Evolutionary conservation across 495 filamentous ascomycete species (phyloP), one percentile per base, ranked within the genome.

Genomic region (Aspergillus ostianus): DNA sequence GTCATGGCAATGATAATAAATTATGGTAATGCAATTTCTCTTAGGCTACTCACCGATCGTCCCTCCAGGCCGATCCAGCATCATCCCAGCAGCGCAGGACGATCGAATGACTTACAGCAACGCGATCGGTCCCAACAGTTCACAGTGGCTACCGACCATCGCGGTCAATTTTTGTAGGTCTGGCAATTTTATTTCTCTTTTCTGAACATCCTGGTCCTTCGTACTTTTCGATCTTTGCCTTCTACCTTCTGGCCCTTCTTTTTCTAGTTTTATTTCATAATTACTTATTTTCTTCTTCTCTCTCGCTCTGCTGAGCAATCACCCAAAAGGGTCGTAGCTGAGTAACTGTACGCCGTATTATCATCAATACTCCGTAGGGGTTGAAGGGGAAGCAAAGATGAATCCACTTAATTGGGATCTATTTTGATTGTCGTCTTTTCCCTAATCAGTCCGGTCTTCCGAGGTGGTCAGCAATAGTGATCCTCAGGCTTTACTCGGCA

Each of bases 51-150:
- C 12, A 53, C 54, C 48, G 49, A 64, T 62, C 46, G 57, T 26
- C 52, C 48, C 55, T 44, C 56, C 53, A 53, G 30, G 44, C 55
- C 57, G 51, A 59, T 55, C 65, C 57, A 64, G 65, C 65, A 64
- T 64, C 53, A 67, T 61, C 65, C 65, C 59, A 49, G 64, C 51
- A 58, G 61, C 58, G 52, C 58, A 61, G 58, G 62, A 62, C 66
- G 66, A 65, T 68, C 66, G 53, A 64, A 67, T 68, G 60, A 64
- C 63, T 65, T 68, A 65, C 66, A 65, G 63, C 65, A 62, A 62
- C 30, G 62, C 62, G 65, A 64, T 64, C 65, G 62, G 57, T 56
- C 56, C 59, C 59, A 64, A 62, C 63, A 62, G 59, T 61, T 62
- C 57, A 62, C 53, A 18, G 54, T 61, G 55, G 53, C 26, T 54